phyloP scores from a whole-genome alignment of 306 rosid species.

The Vigna reflexopilosa region DNA sequence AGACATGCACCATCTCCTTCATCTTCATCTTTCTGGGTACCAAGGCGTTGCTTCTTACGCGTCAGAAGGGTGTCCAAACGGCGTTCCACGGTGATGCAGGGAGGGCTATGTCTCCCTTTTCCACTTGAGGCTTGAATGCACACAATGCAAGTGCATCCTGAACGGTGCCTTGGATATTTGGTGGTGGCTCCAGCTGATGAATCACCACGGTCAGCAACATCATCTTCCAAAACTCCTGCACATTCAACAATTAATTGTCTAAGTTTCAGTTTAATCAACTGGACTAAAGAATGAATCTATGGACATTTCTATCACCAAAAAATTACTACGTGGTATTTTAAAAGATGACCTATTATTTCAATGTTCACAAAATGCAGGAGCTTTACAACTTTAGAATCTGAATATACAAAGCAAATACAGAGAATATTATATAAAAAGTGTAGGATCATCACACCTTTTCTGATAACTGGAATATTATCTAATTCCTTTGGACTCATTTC shows the following conservation, averaged over 20 bases:
- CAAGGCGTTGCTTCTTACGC: slow-evolving; percentile 64
- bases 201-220: slow-evolving; percentile 53
- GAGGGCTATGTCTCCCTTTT: slow-evolving; percentile 82
- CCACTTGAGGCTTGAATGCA: slow-evolving; percentile 97
- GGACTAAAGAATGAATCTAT: neutral
- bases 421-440: slow-evolving; percentile 19
- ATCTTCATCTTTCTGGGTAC: slow-evolving; percentile 24
- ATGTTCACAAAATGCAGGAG: neutral
- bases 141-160: slow-evolving; percentile 89
- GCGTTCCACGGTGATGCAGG: slow-evolving; percentile 80
- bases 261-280: neutral
- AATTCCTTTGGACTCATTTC: slow-evolving; percentile 65
- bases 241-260: slow-evolving; percentile 33
- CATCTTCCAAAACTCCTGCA: slow-evolving; percentile 72
- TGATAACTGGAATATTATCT: slow-evolving; percentile 59
- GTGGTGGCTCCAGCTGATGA: slow-evolving; percentile 69
- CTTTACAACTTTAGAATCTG: neutral
- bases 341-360: neutral
- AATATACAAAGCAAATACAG: slow-evolving; percentile 14
- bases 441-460: slow-evolving; percentile 56
- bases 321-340: neutral
- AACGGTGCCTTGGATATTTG: slow-evolving; percentile 85
- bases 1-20: slow-evolving; percentile 48
- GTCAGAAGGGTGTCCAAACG: slow-evolving; percentile 74
- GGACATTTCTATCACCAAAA: too few species aligned